Conservation (phyloP, 108 stramenopile species). For the Mediolabrus comicus region DNA sequence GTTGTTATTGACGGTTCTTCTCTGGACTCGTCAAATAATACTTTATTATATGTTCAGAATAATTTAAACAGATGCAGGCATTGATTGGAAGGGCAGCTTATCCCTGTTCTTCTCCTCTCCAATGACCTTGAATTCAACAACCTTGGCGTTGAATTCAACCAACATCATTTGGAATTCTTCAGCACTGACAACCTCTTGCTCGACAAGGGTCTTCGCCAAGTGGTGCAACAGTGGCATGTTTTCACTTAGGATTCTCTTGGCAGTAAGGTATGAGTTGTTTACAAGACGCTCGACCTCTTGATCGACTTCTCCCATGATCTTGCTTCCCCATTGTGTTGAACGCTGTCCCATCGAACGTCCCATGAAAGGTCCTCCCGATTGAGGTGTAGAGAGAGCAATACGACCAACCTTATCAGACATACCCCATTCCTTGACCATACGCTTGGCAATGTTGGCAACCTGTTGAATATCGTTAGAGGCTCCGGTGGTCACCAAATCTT, state of each 20-base stretch:
- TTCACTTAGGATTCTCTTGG: slow-evolving; percentile 83
- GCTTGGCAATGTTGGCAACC: slow-evolving; percentile 91
- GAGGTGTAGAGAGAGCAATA: slow-evolving; percentile 75
- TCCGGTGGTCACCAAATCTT: slow-evolving; percentile 94
- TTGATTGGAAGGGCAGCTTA: slow-evolving; percentile 82
- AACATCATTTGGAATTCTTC: slow-evolving; percentile 95
- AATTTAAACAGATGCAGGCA: slow-evolving; percentile 21
- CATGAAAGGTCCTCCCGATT: slow-evolving; percentile 72
- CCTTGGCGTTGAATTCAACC: slow-evolving; percentile 74
- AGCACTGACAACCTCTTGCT: slow-evolving; percentile 91
- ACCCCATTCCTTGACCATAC: slow-evolving; percentile 97
- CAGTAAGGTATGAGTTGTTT: slow-evolving; percentile 85
- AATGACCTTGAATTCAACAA: slow-evolving; percentile 73
- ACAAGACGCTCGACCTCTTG: slow-evolving; percentile 93
- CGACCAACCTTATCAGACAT: slow-evolving; percentile 93
- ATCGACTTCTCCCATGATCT: slow-evolving; percentile 77
- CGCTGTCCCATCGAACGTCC: slow-evolving; percentile 58
- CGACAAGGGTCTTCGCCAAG: slow-evolving; percentile 78
- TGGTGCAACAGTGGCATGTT: slow-evolving; percentile 83
- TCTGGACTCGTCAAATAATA: neutral
- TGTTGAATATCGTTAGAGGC: slow-evolving; percentile 97
- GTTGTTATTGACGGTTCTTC: neutral
- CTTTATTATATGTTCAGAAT: neutral
- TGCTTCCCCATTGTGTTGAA: slow-evolving; percentile 46
- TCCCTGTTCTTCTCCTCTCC: slow-evolving; percentile 73